A percentile compares a stretch with the other conserved stretches of the same genome.
Conservation (phyloP, 345 rosid species). For the Eucalyptus brandiana region DNA sequence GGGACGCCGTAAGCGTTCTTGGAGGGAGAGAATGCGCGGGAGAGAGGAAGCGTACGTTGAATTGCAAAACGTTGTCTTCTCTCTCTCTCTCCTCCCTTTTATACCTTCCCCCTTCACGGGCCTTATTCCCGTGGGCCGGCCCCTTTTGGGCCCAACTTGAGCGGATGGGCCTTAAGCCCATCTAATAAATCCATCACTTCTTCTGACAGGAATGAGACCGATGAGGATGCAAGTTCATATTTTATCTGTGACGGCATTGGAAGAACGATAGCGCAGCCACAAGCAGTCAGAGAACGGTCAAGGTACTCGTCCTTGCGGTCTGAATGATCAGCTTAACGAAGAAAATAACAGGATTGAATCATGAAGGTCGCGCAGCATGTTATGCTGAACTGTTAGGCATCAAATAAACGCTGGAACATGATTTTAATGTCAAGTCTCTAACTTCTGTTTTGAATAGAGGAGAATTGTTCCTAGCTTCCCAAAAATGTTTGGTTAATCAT, state of each 20-base stretch:
- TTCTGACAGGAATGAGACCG: not conserved
- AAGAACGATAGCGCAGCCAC: rapidly evolving
- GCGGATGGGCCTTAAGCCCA: too few relatives aligned
- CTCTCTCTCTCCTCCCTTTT: too few relatives aligned
- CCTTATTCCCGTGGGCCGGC: too few relatives aligned
- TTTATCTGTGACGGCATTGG: rapidly evolving
- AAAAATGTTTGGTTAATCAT: not conserved
- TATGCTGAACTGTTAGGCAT: not conserved
- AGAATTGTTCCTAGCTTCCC: not conserved
- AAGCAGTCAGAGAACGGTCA: not conserved
- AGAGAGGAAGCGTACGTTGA: too few relatives aligned
- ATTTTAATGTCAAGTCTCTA: not conserved
- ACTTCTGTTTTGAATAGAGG: not conserved
- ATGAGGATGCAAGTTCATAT: not conserved
- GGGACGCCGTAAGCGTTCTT: too few relatives aligned
- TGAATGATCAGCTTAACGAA: not conserved
- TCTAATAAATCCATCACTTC: too few relatives aligned
- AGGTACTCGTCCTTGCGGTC: not conserved
- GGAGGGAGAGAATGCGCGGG: too few relatives aligned
- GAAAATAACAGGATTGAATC: not conserved
- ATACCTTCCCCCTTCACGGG: too few relatives aligned
- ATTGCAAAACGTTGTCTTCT: too few relatives aligned
- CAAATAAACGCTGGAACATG: not conserved
- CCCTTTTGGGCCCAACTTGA: too few relatives aligned
- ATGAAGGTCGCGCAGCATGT: not conserved